Percentiles rank a stretch among this genome's conserved stretches.
Conservation (phyloP, 2,329 filamentous ascomycete genomes). For the Cladorrhinum sp. region DNA sequence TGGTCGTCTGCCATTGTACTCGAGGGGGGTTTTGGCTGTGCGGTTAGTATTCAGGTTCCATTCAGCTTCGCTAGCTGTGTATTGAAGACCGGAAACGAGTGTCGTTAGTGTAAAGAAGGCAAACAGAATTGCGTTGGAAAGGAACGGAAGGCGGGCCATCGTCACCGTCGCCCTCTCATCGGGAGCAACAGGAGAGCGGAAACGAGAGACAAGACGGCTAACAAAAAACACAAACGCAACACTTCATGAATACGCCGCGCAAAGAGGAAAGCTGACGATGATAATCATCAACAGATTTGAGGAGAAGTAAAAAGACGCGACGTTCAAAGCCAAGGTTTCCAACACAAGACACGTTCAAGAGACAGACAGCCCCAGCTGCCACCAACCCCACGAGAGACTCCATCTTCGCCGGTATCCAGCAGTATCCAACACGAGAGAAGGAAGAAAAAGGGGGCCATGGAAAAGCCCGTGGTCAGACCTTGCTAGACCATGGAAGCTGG, state of each 20-base stretch:
- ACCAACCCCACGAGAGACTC: constrained; percentile 19
- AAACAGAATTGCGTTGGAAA: constrained; percentile 22
- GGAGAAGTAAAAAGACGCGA: constrained; percentile 21
- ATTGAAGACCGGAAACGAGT: constrained; percentile 32
- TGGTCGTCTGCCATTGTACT: constrained; percentile 56
- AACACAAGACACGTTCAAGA: constrained; percentile 4
- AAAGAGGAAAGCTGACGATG: constrained; percentile 22
- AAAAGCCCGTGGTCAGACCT: constrained; percentile 11
- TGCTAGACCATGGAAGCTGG: constrained; percentile 5
- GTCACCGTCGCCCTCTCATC: constrained; percentile 29
- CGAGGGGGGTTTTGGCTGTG: constrained; percentile 50
- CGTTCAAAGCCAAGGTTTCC: constrained; percentile 9
- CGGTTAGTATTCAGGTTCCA: constrained; percentile 62
- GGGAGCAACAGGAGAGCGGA: constrained; percentile 23
- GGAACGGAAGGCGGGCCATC: constrained; percentile 30
- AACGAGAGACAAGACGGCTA: constrained; percentile 24
- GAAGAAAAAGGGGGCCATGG: constrained; percentile 17
- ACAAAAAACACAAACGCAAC: constrained; percentile 17
- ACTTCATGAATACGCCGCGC: constrained; percentile 21
- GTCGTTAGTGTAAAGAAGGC: constrained; percentile 28
- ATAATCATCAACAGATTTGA: constrained; percentile 17
- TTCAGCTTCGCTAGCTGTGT: constrained; percentile 34
- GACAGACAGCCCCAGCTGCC: constrained; percentile 17
- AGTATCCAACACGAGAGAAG: constrained; percentile 1
- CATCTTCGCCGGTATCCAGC: constrained; percentile 15